Evolutionary conservation across 2,329 filamentous ascomycete species (phyloP).

Genomic region (Ceratocystis smalleyi): DNA sequence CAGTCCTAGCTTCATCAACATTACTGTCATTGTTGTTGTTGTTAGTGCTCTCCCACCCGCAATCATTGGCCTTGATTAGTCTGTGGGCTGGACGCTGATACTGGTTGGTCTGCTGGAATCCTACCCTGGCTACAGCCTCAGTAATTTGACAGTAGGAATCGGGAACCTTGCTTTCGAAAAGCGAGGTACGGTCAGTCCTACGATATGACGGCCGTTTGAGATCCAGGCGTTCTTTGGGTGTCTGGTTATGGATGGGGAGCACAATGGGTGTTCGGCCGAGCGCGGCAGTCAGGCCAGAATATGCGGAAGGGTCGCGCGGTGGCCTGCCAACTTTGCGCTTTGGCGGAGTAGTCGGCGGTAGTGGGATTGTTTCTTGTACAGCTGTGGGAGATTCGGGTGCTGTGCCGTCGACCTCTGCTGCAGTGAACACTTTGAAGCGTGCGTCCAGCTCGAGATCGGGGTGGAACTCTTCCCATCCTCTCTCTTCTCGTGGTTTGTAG

Average conservation of each 20-base stretch:
- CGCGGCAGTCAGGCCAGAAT: slow-evolving; percentile 28
- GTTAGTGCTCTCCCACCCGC: slow-evolving; percentile 41
- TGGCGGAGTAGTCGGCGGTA: slow-evolving; percentile 25
- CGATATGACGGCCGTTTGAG: slow-evolving; percentile 61
- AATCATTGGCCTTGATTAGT: slow-evolving; percentile 49
- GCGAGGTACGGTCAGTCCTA: slow-evolving; percentile 60
- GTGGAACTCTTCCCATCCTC: slow-evolving; percentile 96
- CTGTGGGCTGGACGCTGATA: slow-evolving; percentile 63
- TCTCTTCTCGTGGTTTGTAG: slow-evolving; percentile 92
- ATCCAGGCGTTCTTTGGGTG: slow-evolving; percentile 64
- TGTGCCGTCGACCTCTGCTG: slow-evolving; percentile 72
- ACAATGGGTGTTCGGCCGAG: slow-evolving; percentile 43
- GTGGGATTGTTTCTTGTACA: not conserved
- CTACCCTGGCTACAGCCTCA: slow-evolving; percentile 87
- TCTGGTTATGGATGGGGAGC: slow-evolving; percentile 62
- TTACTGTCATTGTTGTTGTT: slow-evolving; percentile 13
- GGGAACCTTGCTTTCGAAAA: slow-evolving; percentile 71
- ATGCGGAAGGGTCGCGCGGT: slow-evolving; percentile 37
- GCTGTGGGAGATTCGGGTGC: slow-evolving; percentile 28
- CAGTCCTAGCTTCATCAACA: too few species aligned
- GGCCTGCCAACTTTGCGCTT: slow-evolving; percentile 32
- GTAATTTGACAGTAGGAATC: slow-evolving; percentile 86
- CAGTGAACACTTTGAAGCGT: slow-evolving; percentile 60
- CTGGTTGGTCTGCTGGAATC: slow-evolving; percentile 87
- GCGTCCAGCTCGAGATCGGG: slow-evolving; percentile 82